Base-by-base conservation (phyloP, 2,329 filamentous ascomycete genomes). In the Allantophomopsis lycopodina region DNA sequence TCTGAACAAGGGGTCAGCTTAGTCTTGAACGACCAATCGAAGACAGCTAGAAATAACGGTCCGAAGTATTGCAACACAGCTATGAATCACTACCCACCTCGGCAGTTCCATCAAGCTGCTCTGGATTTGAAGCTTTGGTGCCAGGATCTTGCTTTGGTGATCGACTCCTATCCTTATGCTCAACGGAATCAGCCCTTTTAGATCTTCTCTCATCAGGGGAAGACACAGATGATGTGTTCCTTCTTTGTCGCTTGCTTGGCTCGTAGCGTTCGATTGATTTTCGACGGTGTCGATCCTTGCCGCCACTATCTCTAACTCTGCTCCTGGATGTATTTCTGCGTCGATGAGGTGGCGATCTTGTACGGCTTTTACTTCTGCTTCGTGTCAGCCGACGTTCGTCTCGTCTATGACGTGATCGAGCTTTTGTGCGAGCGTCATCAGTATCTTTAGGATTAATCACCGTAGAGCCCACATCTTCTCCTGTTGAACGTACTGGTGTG, bases 121-220 rank as follows among this genome's bases (percentile, higher is more conserved):
- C 14, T 31, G 21, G 43, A 43, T 47, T 46, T 40, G 36, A 37
- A 38, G 45, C 47, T 30, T 35, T 48, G 12, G 37, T 42, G 41
- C 52, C 48, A 39, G 33, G 46, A 20, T 49, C 46, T 42, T 40
- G 45, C 35, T 15, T 42, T 38, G 48, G 38, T 10, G 47, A 48
- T 44, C 42, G 42, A 43, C 46, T 53, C 59, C 60, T 64, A 53
- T 60, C 57, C 59, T 65, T 56, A 60, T 62, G 58, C 58, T 63
- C 61, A 54, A 59, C 65, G 68, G 58, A 59, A 73, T 77, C 72
- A 76, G 67, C 69, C 56, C 64, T 66, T 59, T 61, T 71, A 58
- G 64, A 57, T 61, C 60, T 65, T 53, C 56, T 56, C 55, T 61
- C 63, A 57, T 65, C 62, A 53, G 47, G 45, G 44, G 52, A 48